These are phyloP conservation scores for Blastomyces parvus DNA, from an alignment of 2,329 filamentous ascomycete genomes.

Conservation along the genomic window DNA sequence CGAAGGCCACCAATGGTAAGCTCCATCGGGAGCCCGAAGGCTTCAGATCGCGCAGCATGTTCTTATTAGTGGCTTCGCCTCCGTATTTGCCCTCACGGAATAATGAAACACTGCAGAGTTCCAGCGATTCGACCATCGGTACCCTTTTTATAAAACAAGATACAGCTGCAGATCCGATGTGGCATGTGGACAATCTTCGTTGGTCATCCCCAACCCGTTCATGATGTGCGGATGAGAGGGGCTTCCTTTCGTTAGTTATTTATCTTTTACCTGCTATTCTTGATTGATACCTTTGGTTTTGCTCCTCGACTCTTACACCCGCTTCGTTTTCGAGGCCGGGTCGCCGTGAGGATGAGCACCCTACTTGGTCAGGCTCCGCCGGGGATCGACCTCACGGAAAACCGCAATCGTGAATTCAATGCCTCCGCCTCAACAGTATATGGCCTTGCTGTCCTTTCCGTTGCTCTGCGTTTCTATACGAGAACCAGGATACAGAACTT, in stretches of 20 bases:
- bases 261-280: background rate
- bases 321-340: background rate
- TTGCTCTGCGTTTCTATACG: constrained; percentile 13
- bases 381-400: constrained; percentile 13
- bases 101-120: background rate
- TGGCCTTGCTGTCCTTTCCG: constrained; percentile 12
- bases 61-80: background rate
- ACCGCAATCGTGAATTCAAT: constrained; percentile 9
- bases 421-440: constrained; percentile 8
- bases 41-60: background rate
- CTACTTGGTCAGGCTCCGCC: constrained; percentile 3
- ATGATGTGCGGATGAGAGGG: background rate
- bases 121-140: background rate
- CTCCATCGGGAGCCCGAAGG: background rate
- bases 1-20: background rate
- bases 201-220: background rate
- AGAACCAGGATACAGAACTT: constrained; percentile 7
- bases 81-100: background rate
- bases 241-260: background rate
- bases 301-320: too few relatives aligned
- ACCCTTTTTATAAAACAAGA: background rate
- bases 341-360: background rate
- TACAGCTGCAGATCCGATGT: background rate
- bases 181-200: background rate
- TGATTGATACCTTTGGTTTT: background rate